Evolutionary conservation across 108 stramenopile species (phyloP), one percentile per base, ranked within the genome.

Genomic region (Cylindrotheca fusiformis): DNA sequence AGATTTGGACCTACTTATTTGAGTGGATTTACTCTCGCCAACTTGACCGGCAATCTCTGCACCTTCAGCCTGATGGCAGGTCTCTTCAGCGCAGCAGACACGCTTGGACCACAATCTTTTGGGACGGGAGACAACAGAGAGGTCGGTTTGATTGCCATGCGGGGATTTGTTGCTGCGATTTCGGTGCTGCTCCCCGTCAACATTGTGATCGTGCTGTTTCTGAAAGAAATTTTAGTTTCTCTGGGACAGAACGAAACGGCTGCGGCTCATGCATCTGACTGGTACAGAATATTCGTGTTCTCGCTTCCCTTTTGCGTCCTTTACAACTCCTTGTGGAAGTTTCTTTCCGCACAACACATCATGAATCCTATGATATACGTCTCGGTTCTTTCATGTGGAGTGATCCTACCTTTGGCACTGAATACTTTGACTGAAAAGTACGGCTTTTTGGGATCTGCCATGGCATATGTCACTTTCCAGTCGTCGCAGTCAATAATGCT

Each of bases 21-120:
- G 3, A 65, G 53, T 27, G 79, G 55, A 4, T 75, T 80, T 55
- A 67, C 79, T n/a, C 46, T 80, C 32, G 79, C 74, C n/a, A 65
- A 60, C 28, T 55, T 80, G 23, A 76, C 65, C n/a, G 79, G 74
- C 6, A 80, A 80, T 56, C 54, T 80, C 0, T 69, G 65, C 30
- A 68, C 71, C 27, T 63, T 72, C 17, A 61, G 55, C 20, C 20
- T 80, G 18, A 45, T 80, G 22, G 17, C 49, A 2, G 79, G 79
- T 3, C 18, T 80, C 2, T 68, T 64, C 48, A 54, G 60, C 24
- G 79, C 79, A n/a, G 22, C 66, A 10, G 79, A 80, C 33, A 80
- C 79, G 1, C 49, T 76, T 14, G 29, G 32, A 26, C 74, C 74
- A 21, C 79, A 76, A 47, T 74, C 79, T 32, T 71, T 69, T 58